Evolutionary conservation across 495 filamentous ascomycete species (phyloP).

Genomic region (Recurvomyces mirabilis): DNA sequence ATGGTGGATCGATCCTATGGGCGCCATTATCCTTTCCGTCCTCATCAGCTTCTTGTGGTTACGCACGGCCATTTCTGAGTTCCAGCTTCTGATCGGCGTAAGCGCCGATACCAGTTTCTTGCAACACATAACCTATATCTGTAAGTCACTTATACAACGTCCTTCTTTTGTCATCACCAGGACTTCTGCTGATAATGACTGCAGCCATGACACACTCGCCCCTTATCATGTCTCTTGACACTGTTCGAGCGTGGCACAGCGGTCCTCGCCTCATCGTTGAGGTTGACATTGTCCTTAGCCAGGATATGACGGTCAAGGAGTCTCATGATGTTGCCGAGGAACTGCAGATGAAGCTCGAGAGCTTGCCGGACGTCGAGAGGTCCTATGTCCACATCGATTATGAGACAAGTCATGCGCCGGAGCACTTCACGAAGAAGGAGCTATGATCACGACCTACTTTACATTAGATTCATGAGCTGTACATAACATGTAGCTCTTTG

Average conservation of each 20-base stretch:
- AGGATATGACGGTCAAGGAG: constrained; percentile 42
- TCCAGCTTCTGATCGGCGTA: constrained; percentile 80
- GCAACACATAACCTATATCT: constrained; percentile 93
- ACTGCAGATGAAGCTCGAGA: constrained; percentile 89
- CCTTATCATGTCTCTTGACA: constrained; percentile 74
- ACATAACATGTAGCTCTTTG: no score
- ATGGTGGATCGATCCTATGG: constrained; percentile 95
- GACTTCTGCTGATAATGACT: not conserved
- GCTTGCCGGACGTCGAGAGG: constrained; percentile 80
- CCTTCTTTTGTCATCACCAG: not conserved
- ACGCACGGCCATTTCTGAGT: constrained; percentile 76
- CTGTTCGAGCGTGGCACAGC: constrained; percentile 83
- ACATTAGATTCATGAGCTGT: no score
- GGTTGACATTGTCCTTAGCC: constrained; percentile 34
- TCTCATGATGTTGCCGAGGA: constrained; percentile 93
- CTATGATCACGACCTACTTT: no score
- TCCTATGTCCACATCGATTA: constrained; percentile 98
- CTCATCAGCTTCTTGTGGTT: constrained; percentile 72
- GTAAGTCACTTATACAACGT: constrained; percentile 33
- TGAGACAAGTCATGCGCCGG: constrained; percentile 91
- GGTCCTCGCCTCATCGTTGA: constrained; percentile 69
- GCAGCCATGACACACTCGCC: constrained; percentile 77
- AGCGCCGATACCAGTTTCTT: constrained; percentile 75
- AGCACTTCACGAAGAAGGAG: constrained; percentile 38
- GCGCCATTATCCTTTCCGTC: constrained; percentile 71